phyloP scores from a whole-genome alignment of 2,329 filamentous ascomycete species.

The Sporothrix pseudoabietina region DNA sequence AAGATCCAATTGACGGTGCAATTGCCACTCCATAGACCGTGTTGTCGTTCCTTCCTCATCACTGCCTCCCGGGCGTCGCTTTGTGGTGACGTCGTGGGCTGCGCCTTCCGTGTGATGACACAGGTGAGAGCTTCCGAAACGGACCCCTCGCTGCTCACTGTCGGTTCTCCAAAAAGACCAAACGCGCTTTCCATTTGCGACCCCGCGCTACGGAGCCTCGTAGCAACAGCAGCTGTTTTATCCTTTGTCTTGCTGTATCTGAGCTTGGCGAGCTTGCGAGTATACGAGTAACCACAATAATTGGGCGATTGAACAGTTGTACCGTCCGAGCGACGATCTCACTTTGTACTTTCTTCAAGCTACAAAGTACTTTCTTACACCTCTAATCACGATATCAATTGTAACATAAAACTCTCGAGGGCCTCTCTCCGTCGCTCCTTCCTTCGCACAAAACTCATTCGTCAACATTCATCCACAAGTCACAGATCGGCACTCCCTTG shows the following conservation, averaged over 20 bases:
- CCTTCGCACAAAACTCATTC: not conserved
- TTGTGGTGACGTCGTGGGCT: not conserved
- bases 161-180: not conserved
- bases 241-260: not conserved
- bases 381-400: not conserved
- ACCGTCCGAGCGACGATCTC: not conserved
- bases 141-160: slow-evolving; percentile 4
- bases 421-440: not conserved
- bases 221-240: slow-evolving; percentile 1
- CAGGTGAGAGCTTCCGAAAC: slow-evolving; percentile 1
- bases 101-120: slow-evolving; percentile 12
- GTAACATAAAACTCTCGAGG: not conserved
- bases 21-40: not conserved
- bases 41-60: not conserved
- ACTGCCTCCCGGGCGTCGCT: not conserved
- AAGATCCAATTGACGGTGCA: not conserved
- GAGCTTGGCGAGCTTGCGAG: not conserved
- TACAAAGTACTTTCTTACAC: not conserved
- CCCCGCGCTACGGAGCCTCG: not conserved
- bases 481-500: slow-evolving; percentile 14
- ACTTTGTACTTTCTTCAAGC: not conserved
- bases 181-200: not conserved
- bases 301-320: not conserved
- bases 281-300: not conserved
- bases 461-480: not conserved